Base-by-base conservation (phyloP, 345 rosid species). In the Hibiscus mutabilis region DNA sequence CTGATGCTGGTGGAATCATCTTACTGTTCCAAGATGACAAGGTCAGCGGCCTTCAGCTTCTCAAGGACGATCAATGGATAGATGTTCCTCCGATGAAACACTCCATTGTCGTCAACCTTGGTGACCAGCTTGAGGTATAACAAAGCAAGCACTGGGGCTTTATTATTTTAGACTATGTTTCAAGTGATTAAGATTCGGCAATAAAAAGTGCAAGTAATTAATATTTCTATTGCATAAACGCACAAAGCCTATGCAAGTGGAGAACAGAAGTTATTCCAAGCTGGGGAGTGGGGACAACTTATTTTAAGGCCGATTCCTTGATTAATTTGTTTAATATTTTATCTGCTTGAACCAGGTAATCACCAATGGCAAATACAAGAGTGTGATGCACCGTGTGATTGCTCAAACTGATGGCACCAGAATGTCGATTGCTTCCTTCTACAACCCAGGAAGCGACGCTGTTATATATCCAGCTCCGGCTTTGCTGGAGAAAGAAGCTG, bases 31-130 rank as follows among this genome's bases (percentile, higher is more conserved):
- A 94, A 79, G 99, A 94, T 15, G 97, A 92, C 64, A 83, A 85
- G 74, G 99, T 94, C 76, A 86, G 96, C 74, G 99, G 99, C 76
- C 97, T 94, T 75, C 93, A 94, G 88, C 87, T 94, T 65, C 93
- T 91, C 73, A 92, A 94, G 83, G 96, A 87, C 64, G 97, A 83
- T 29, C 82, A 68, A 22, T 94, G 96, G 97, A 62, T 94, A 55
- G 93, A 92, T 75, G 97, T 94, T 58, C 99, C 96, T n/a, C 97
- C 99, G 5, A 79, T 87, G 82, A 83, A 77, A 40, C 88, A 90
- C 81, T 88, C 97, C 73, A 89, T 94, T 67, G 97, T 94, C 68
- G 80, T 94, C 89, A 94, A 94, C 84, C 81, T 87, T 11, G 97
- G 99, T 19, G 97, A 94, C 89, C 97, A 94, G 61, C 87, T 91